Evolutionary conservation across 225 moss, liverwort and hornwort genomes (phyloP).

Genomic region (Bryum argenteum): DNA sequence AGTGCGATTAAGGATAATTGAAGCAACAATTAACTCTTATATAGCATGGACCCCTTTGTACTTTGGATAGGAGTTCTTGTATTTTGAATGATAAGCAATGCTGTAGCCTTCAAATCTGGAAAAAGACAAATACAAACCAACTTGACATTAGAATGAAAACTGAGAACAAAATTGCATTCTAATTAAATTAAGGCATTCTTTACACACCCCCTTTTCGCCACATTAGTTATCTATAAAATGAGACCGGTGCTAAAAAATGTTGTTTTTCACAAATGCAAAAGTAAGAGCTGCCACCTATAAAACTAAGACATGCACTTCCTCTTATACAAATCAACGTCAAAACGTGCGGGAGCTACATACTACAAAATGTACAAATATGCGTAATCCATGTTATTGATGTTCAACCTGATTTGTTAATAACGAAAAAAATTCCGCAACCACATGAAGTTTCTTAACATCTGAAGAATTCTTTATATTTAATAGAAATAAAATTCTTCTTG

Average conservation of each 20-base stretch:
- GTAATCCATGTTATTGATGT: too few species aligned
- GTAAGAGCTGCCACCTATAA: conserved; percentile 13
- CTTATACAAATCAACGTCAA: conserved; percentile 28
- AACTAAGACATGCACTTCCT: conserved; percentile 21
- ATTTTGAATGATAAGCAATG: conserved; percentile 90
- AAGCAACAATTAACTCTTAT: conserved; percentile 24
- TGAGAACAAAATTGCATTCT: background rate
- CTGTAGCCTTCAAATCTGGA: conserved; percentile 62
- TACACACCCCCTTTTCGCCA: conserved; percentile 18
- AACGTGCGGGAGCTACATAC: too few species aligned
- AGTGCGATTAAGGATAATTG: background rate
- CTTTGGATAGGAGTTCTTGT: conserved; percentile 11
- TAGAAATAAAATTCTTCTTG: too few species aligned
- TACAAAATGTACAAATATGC: too few species aligned
- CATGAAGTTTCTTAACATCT: too few species aligned
- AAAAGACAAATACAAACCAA: conserved; percentile 25
- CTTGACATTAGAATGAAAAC: conserved; percentile 6
- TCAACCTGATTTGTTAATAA: too few species aligned
- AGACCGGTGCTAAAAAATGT: conserved; percentile 28
- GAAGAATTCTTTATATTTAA: too few species aligned
- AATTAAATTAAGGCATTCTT: conserved; percentile 7
- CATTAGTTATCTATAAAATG: conserved; percentile 22
- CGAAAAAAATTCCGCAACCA: too few species aligned
- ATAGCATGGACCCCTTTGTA: conserved; percentile 1
- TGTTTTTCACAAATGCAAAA: conserved; percentile 21